Percentiles rank a stretch among this genome's conserved stretches.
Evolutionary conservation across 345 rosid genomes (phyloP).

Genomic region (Gynandropsis gynandra): DNA sequence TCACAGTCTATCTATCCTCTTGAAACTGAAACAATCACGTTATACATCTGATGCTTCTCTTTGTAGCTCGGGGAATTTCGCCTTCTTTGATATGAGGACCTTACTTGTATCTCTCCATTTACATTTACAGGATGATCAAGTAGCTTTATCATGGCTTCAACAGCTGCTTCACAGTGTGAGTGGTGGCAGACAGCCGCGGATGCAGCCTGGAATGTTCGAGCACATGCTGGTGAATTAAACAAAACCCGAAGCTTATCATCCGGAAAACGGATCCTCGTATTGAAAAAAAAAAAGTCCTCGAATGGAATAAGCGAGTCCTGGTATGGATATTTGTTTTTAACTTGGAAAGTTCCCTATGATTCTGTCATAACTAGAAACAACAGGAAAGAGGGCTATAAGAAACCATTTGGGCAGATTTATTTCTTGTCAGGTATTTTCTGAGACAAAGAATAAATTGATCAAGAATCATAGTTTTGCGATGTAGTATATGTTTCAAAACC

Average conservation of each 20-base stretch:
- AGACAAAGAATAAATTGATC: too few species aligned
- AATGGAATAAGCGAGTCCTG: too few species aligned
- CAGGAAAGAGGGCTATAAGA: not conserved
- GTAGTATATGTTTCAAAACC: too few species aligned
- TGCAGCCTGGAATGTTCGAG: constrained; percentile 46
- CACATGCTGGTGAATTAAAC: constrained; percentile 51
- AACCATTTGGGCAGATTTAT: not conserved
- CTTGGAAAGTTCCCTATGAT: too few species aligned
- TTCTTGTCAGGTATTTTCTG: too few species aligned
- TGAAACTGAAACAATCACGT: too few species aligned
- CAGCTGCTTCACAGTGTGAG: constrained; percentile 66
- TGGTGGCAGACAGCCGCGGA: constrained; percentile 34
- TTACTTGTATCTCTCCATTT: constrained; percentile 5
- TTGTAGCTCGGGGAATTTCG: not conserved
- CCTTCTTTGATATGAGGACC: not conserved
- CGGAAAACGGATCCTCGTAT: constrained; percentile 3
- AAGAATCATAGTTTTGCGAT: too few species aligned
- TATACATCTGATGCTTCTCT: too few species aligned
- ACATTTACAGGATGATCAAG: constrained; percentile 64
- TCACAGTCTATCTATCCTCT: too few species aligned
- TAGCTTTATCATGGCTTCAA: constrained; percentile 72
- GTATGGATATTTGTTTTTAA: too few species aligned
- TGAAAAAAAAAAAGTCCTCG: too few species aligned
- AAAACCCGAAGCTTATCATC: constrained; percentile 6
- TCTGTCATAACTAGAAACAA: too few species aligned